Evolutionary conservation across 805 yeast species (phyloP).

Genomic region (Wickerhamiella bombiphila): DNA sequence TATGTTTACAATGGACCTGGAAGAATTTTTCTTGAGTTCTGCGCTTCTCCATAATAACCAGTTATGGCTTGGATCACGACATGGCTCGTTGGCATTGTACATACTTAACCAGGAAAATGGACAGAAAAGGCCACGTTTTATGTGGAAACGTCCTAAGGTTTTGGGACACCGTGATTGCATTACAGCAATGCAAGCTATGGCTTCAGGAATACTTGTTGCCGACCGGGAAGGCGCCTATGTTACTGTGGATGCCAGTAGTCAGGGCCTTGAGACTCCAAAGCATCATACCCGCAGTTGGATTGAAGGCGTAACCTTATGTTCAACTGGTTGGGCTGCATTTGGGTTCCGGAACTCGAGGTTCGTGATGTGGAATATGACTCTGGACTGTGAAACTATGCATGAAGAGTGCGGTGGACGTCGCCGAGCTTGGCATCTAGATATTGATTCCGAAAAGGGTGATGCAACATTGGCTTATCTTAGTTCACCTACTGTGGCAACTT

Average conservation of each 20-base stretch:
- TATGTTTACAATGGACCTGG: neutral
- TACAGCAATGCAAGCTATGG: slow-evolving; percentile 14
- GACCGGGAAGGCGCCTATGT: slow-evolving; percentile 18
- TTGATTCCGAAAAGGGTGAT: slow-evolving; percentile 12
- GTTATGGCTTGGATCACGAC: slow-evolving; percentile 56
- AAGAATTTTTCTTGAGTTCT: neutral
- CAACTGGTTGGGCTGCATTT: slow-evolving; percentile 42
- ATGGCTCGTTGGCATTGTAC: slow-evolving; percentile 48
- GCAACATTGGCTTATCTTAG: slow-evolving; percentile 29
- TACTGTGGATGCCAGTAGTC: too few relatives aligned
- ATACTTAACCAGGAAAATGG: neutral
- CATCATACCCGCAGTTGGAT: slow-evolving; percentile 60
- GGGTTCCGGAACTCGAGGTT: slow-evolving; percentile 76
- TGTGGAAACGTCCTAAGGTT: slow-evolving; percentile 3
- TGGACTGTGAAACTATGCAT: slow-evolving; percentile 51
- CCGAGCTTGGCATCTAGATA: slow-evolving; percentile 54
- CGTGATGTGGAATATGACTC: slow-evolving; percentile 69
- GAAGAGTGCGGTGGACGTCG: slow-evolving; percentile 87
- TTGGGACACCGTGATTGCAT: slow-evolving; percentile 17
- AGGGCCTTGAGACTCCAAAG: too few relatives aligned
- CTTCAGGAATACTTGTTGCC: slow-evolving; percentile 13
- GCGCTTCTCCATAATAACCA: slow-evolving; percentile 18
- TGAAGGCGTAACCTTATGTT: slow-evolving; percentile 46
- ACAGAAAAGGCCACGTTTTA: too few relatives aligned
- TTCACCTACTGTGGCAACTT: slow-evolving; percentile 24